Evolutionary conservation across 202 grass and related monocot genomes (phyloP).

Genomic region (Thinopyrum obtusiflorum): DNA sequence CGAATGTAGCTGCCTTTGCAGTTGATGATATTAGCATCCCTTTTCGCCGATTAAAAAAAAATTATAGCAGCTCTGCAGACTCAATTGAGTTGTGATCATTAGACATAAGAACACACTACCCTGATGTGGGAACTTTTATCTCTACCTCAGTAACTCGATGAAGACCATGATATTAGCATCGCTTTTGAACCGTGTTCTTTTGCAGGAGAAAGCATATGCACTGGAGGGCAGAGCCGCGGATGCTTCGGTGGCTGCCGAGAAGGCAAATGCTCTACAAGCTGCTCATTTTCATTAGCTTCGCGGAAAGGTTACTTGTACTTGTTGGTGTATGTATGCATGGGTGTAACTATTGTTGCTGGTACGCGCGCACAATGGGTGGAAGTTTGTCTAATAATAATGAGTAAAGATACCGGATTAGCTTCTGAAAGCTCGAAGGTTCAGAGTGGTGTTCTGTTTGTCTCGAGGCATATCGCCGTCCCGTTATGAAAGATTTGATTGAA

Average conservation of each 20-base stretch:
- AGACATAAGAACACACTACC: background rate
- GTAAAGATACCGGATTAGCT: background rate
- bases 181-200: background rate
- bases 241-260: conserved; percentile 40
- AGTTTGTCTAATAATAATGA: too few species aligned
- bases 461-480: too few species aligned
- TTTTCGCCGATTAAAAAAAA: too few species aligned
- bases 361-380: background rate
- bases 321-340: background rate
- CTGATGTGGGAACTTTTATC: background rate
- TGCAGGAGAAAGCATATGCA: conserved; percentile 50
- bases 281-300: conserved; percentile 4
- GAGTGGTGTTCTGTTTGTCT: too few species aligned
- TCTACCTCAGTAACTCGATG: background rate
- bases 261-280: conserved; percentile 46
- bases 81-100: background rate
- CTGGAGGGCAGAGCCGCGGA: conserved; percentile 37
- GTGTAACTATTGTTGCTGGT: background rate
- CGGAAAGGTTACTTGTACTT: background rate
- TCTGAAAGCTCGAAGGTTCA: background rate
- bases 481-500: too few species aligned
- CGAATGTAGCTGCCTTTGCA: background rate
- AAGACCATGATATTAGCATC: too few species aligned
- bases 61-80: background rate
- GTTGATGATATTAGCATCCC: background rate